These are phyloP conservation scores for Cercospora zeae-maydis DNA, from an alignment of 2,329 filamentous ascomycete species.

Conservation along the genomic window DNA sequence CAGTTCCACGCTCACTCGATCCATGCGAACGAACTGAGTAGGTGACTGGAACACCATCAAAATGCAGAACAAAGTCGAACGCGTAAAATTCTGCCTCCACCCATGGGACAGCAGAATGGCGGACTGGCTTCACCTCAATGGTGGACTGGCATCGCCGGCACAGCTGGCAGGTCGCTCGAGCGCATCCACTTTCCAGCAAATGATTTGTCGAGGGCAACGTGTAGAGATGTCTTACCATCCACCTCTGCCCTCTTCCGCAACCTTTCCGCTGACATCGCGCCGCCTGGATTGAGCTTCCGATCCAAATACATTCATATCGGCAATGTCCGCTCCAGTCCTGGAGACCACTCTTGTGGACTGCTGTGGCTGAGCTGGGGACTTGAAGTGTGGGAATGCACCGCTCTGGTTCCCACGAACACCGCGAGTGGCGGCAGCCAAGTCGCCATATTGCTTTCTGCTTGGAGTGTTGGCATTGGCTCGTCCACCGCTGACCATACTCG, in stretches of 20 bases:
- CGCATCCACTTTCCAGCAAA: conserved; percentile 7
- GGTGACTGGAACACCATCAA: conserved; percentile 8
- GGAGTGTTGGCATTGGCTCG: conserved; percentile 32
- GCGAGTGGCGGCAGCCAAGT: conserved; percentile 44
- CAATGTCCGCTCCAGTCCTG: conserved; percentile 46
- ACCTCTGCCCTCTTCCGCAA: conserved; percentile 66
- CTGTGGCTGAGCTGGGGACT: conserved; percentile 11
- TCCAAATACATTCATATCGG: conserved; percentile 35
- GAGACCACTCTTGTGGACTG: conserved; percentile 43
- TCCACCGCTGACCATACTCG: conserved; percentile 4
- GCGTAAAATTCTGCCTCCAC: conserved; percentile 8
- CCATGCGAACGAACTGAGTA: not conserved
- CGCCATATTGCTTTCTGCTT: conserved; percentile 47
- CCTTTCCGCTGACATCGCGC: conserved; percentile 68
- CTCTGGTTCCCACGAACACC: conserved; percentile 33
- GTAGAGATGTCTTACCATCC: conserved; percentile 18
- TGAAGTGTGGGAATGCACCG: conserved; percentile 18
- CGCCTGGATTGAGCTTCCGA: conserved; percentile 39
- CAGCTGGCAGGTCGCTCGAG: not conserved
- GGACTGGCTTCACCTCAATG: conserved; percentile 14
- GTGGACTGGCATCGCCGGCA: conserved; percentile 15
- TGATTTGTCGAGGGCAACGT: not conserved
- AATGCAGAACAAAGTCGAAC: not conserved
- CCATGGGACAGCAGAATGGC: conserved; percentile 7
- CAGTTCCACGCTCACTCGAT: conserved; percentile 3